Base-by-base conservation (phyloP, 1,284 basidiomycete species). In the Wolfiporia cocos region DNA sequence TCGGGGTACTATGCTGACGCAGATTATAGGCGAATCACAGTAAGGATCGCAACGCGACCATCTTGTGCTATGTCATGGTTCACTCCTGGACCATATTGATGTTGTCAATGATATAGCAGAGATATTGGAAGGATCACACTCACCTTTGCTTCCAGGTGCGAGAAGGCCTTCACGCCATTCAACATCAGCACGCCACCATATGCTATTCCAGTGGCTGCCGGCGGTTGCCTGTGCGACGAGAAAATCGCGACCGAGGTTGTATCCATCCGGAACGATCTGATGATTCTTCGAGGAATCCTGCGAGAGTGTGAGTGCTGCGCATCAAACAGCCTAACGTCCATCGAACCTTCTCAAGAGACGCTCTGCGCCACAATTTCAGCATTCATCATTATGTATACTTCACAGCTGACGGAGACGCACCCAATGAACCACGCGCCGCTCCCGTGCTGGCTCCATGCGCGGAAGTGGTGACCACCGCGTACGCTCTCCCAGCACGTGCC, bases 41-140 rank as follows among this genome's bases (percentile, higher is more conserved):
- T 89, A 22, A 90, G 66, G 29, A 90, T 64, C 12, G 87, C 87
- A n/a, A 89, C 74, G 26, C 70, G 72, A 5, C 87, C 87, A 54
- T 90, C 87, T 58, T 88, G 84, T 4, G 74, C 67, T 37, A 90
- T 90, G 33, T 70, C 77, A 53, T 90, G 87, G 54, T 90, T 90
- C 28, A 90, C 70, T 41, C 81, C 86, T 86, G 52, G 11, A n/a
- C n/a, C 0, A 36, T 9, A 43, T 29, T 9, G 23, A 26, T 18
- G 3, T 20, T 9, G 23, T 36, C 26, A 31, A 30, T 42, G 32
- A 17, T 39, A 21, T 29, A 20, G 12, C n/a, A 21, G 11, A 10
- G 10, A 32, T 7, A 12, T 23, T 23, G 19, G 7, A 20, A 12
- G 11, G 35, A 22, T 11, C 7, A 28, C 31, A 56, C 68, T 40